Evolutionary conservation across 331 rosid genomes (phyloP), one percentile per base, ranked within the genome.

Genomic region (Rhamnella rubrinervis): DNA sequence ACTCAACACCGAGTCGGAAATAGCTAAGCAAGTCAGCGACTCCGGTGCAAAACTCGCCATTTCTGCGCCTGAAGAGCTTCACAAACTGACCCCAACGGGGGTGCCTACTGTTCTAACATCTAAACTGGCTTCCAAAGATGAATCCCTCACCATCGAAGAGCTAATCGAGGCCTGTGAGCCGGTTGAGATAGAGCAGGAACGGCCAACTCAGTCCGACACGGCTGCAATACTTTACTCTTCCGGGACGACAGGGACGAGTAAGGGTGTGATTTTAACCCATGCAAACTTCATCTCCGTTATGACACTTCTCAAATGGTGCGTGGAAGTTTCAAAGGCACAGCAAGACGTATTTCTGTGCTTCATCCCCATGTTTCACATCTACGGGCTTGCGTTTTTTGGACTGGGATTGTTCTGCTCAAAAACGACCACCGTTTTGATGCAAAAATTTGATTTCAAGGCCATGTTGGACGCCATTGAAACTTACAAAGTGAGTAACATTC

Each of bases 181-280:
- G 47, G 19, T 12, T 20, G 85, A 82, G 72, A 55, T 74, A 58
- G 78, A 85, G 5, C 73, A 17, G 35, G 55, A 72, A 52, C 46
- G 67, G 20, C 74, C 82, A 17, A 25, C 61, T 68, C 96, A 83
- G 74, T 80, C 90, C 12, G 97, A 90, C 55, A 78, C 92, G 44
- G 97, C 98, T 61, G 97, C 89, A 55, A 85, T 93, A 65, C 81
- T 90, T 35, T 93, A 90, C 79, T 90, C 98, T 47, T 93, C 98
- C 4, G 96, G 98, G 16, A 93, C 97, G 10, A 93, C 98, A 0
- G 95, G 96, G 18, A 66, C 80, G 47, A 93, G 98, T 77, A 93
- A 93, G 80, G 97, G 96, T 18, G 97, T 88, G 18, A 79, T 90
- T 76, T 73, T 93, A 59, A 88, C 97, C 1, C 98, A 90, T 74